Base-by-base conservation (phyloP, 306 rosid species). In the Begonia peltatifolia region DNA sequence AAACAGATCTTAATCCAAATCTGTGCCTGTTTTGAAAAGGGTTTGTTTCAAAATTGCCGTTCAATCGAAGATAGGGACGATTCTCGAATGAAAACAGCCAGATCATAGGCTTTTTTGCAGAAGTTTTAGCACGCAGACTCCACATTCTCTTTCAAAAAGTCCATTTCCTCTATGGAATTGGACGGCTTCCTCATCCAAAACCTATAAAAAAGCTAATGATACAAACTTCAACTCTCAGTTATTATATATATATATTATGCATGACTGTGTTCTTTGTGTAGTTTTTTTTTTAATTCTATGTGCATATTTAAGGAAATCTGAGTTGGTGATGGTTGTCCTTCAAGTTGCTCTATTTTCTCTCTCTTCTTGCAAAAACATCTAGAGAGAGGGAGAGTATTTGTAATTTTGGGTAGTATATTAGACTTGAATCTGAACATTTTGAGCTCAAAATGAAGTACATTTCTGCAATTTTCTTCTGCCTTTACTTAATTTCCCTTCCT, bases 121-220 rank as follows among this genome's bases (percentile, higher is more conserved):
- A 30, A 30, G 6, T 57, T 55, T 68, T 70, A 69, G 71, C 61
- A 66, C 66, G 71, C 85, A 65, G 57, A 60, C 68, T 73, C 83
- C 86, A 75, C 71, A 65, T 50, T 61, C 76, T 63, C 68, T 63
- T 25, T 57, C 48, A 54, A 30, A 62, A 68, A 46, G 51, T 14
- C 70, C 70, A 68, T 66, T 73, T 58, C 71, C 68, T 67, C 50
- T 22, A 54, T 55, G 69, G 55, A 63, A 68, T 65, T 76, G 81
- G 83, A 72, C 78, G 84, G 83, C 64, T 79, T 77, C 83, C 84
- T 66, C 80, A 70, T 75, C 83, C 48, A 13, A 62, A 70, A 51
- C 65, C 74, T 47, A 59, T 66, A 72, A 76, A 76, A 41, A 75
- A 63, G 81, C 64, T 69, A 25, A 25, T 25, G 35, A 25, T 25